Percentiles rank a stretch among this genome's conserved stretches.
Evolutionary conservation across 352 stramenopile species (phyloP).

Genomic region (Phytophthora citricola): DNA sequence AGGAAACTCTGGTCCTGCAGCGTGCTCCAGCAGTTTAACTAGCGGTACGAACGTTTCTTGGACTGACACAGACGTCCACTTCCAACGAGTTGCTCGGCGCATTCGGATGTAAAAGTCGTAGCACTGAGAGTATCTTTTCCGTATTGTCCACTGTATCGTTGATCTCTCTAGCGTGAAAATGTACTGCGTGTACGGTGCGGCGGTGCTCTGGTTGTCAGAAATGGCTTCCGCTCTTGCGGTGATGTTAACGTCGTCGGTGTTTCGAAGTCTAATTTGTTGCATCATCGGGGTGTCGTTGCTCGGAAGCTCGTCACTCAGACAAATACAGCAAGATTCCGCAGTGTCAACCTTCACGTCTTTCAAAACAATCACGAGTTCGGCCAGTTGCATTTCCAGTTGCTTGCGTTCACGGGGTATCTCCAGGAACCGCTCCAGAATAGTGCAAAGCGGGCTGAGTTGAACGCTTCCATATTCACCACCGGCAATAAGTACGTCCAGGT

Average conservation of each 20-base stretch:
- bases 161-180: neutral
- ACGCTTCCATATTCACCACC: neutral
- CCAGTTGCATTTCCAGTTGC: neutral
- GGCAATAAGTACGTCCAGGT: neutral
- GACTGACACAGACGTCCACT: neutral
- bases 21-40: neutral
- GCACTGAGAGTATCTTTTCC: constrained; percentile 3
- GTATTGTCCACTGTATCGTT: neutral
- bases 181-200: constrained; percentile 1
- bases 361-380: neutral
- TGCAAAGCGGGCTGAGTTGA: neutral
- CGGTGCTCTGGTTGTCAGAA: neutral
- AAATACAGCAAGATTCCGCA: constrained; percentile 1
- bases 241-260: neutral
- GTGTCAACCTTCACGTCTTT: neutral
- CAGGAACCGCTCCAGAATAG: neutral
- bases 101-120: neutral
- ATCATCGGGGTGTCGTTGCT: neutral
- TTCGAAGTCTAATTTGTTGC: neutral
- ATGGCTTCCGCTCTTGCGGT: neutral
- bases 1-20: neutral
- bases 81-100: neutral
- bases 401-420: constrained; percentile 1
- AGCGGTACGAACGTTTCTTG: constrained; percentile 1
- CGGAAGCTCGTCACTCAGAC: neutral